Evolutionary conservation across 2,329 filamentous ascomycete genomes (phyloP).

Genomic region (Achaetomium macrosporum): DNA sequence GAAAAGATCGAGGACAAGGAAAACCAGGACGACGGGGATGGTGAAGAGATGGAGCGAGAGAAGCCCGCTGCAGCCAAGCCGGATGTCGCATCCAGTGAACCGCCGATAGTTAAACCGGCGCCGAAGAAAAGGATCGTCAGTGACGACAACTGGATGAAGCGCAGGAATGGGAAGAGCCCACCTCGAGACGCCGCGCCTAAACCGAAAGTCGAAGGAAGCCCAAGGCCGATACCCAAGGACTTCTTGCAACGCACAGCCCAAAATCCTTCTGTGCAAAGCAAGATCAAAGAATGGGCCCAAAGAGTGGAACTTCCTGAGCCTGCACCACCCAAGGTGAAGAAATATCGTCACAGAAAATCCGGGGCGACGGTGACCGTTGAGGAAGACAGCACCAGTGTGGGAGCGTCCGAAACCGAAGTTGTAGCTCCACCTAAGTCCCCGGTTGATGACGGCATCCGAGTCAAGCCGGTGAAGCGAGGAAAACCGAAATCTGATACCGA

Average conservation of each 20-base stretch:
- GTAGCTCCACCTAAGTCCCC: constrained; percentile 5
- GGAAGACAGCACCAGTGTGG: constrained; percentile 23
- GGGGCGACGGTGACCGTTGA: constrained; percentile 34
- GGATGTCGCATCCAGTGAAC: constrained; percentile 28
- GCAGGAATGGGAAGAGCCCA: constrained; percentile 44
- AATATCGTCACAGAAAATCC: constrained; percentile 24
- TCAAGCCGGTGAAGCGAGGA: constrained; percentile 16
- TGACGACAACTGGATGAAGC: constrained; percentile 80
- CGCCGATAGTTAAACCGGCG: constrained; percentile 46
- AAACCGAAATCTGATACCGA: constrained; percentile 12
- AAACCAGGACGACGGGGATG: constrained; percentile 21
- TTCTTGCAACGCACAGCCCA: constrained; percentile 48
- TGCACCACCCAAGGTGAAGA: constrained; percentile 27
- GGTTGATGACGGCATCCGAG: constrained; percentile 17
- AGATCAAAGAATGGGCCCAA: constrained; percentile 57
- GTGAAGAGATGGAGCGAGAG: constrained; percentile 21
- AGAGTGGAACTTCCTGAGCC: constrained; percentile 47
- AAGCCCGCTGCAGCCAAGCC: constrained; percentile 19
- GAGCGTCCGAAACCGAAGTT: constrained; percentile 14
- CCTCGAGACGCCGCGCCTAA: constrained; percentile 30
- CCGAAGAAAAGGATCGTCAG: constrained; percentile 91
- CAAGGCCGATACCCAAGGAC: constrained; percentile 49
- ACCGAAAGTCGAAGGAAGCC: constrained; percentile 28
- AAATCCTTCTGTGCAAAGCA: constrained; percentile 52
- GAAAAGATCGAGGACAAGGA: constrained; percentile 28